Base-by-base conservation (phyloP, 1,139 yeast genomes). In the Yamadazyma pseudoaaseri region DNA sequence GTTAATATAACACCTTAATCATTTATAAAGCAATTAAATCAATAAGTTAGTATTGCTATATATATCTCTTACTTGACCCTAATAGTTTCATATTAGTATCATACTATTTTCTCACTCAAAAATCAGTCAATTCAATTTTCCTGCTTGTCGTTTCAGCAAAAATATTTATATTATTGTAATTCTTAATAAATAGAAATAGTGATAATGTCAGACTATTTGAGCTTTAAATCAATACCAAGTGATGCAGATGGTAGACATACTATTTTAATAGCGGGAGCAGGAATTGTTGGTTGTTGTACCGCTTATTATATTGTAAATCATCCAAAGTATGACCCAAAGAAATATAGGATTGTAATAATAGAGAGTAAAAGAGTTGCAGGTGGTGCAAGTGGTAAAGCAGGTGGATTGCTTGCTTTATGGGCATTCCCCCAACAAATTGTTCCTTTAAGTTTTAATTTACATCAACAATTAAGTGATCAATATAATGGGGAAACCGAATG, bases 351-450 rank as follows among this genome's bases (percentile, higher is more conserved):
- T 44, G 86, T 96, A 12, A 76, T 92, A n/a, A 59, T 92, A 15
- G 98, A 92, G 58, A 82, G 94, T 35, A 85, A 86, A 46, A 72
- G 96, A 50, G 95, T 92, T 3, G 98, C 97, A 0, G 95, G 97
- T 31, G 98, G 97, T 26, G 98, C 98, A 12, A 79, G 90, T 26
- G 98, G 98, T 36, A 92, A 92, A 51, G 98, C 98, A 3, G 98
- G 98, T 26, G 98, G 98, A 0, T 66, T 92, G 32, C 62, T 92
- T 36, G 97, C 97, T 1, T 71, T 86, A 27, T 89, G 97, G 95
- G 97, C 97, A 0, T 92, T 92, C 57, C 98, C 98, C 1, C 90
- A 85, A 51, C 96, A 87, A 56, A 79, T 92, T 35, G 97, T 90
- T 4, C 95, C 96, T 1, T 68, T 92, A 37, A 83, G 95, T 29